Evolutionary conservation across 2,329 filamentous ascomycete genomes (phyloP), one percentile per base, ranked within the genome.

Genomic region (Hypoxylon sp.): DNA sequence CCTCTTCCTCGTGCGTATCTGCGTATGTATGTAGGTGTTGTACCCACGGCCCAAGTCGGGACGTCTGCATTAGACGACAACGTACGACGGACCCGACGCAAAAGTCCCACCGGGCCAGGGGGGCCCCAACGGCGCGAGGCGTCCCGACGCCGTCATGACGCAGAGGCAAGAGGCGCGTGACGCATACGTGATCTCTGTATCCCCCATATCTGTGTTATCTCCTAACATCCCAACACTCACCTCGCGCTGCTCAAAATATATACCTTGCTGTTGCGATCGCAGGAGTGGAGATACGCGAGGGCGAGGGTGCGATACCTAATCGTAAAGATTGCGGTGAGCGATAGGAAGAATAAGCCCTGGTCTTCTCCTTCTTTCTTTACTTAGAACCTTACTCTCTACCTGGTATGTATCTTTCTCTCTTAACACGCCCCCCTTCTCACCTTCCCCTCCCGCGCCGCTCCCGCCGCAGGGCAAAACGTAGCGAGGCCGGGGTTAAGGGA

Each of bases 21-120:
- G n/a, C n/a, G n/a, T n/a, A n/a, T n/a, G n/a, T n/a, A n/a, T n/a
- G n/a, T n/a, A n/a, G n/a, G n/a, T n/a, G n/a, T n/a, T n/a, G n/a
- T n/a, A n/a, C n/a, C n/a, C n/a, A 35, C 15, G 15, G 31, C 31
- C 8, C 31, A 35, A n/a, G 31, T 35, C 15, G 18, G 6, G 5
- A 35, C n/a, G n/a, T 4, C 5, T 7, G 15, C 31, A 18, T 11
- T 11, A 29, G 27, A 35, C 31, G 31, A 15, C 8, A 43, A 35
- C 42, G 27, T 46, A 51, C 38, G 15, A 35, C 15, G 31, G 29
- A 6, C 29, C 13, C 29, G 29, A 33, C 29, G 8, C 31, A 35
- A 35, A 56, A 41, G 20, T 23, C 26, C 29, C 35, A 11, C 15
- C 42, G n/a, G 38, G 11, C 46, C 38, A 55, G 18, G 31, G 15